Evolutionary conservation across 1,284 basidiomycete genomes (phyloP), one percentile per base, ranked within the genome.

Genomic region (Phellopilus nigrolimitatus): DNA sequence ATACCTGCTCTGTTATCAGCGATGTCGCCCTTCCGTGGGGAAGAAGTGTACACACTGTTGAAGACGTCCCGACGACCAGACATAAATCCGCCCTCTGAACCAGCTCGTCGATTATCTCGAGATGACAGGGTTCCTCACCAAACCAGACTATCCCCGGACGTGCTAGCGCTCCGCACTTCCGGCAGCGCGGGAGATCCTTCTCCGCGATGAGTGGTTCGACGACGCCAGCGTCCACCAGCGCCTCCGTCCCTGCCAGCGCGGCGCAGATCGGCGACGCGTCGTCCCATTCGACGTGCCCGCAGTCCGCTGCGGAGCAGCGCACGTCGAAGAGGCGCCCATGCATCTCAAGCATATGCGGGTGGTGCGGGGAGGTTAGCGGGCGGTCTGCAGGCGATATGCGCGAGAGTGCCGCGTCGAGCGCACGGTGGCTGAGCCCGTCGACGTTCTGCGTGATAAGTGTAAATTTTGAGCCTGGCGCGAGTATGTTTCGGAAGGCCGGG

Each of bases 141-240:
- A 85, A 85, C 82, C 81, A 86, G 0, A 85, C 79, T 4, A 84
- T 81, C 1, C 75, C 80, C 2, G 82, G 82, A 21, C 82, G 69
- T 1, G 74, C 68, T 5, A 85, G 68, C 0, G 65, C 68, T 1
- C 69, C 69, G 56, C 80, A 84, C 50, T 69, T 64, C 12, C 62
- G 60, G 61, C 82, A 85, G 0, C 67, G 66, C 0, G 82, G 83
- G 28, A 86, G 65, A 3, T 72, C 65, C 1, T 66, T 61, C 22
- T 64, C 49, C 10, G 73, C 64, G 21, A 84, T 78, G 10, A 68
- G 60, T 2, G 70, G 68, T 56, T 76, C 75, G 31, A 64, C 57
- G 8, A 60, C 61, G 19, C 65, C 61, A 5, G 57, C 54, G 47
- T 70, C 71, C 9, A 78, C 62, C n/a, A 72, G 56, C 13, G 62